Evolutionary conservation across 2,329 filamentous ascomycete genomes (phyloP).

Genomic region (Coniochaeta prunicola): DNA sequence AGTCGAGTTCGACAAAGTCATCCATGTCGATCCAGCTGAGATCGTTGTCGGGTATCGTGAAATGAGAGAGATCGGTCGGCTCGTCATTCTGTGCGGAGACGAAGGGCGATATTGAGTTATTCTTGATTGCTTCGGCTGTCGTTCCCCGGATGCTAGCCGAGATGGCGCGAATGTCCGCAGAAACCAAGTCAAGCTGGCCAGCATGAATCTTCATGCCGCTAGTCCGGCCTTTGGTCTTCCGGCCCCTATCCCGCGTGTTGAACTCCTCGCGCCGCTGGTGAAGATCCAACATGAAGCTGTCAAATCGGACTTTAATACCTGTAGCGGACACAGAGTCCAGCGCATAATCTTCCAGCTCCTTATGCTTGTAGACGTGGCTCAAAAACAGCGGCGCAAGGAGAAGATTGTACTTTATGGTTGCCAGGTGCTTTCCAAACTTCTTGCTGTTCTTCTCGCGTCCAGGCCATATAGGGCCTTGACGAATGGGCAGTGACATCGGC

Average conservation of each 20-base stretch:
- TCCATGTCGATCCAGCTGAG: conserved; percentile 99
- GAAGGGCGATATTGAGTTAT: conserved; percentile 42
- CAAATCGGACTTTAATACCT: conserved; percentile 90
- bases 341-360: conserved; percentile 80
- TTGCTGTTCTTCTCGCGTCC: conserved; percentile 94
- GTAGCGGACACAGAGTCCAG: conserved; percentile 78
- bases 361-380: conserved; percentile 97
- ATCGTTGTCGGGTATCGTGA: conserved; percentile 93
- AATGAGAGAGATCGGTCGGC: conserved; percentile 71
- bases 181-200: conserved; percentile 84
- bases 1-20: conserved; percentile 96
- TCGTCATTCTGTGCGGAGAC: conserved; percentile 47
- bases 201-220: conserved; percentile 95
- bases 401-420: conserved; percentile 97
- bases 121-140: conserved; percentile 66
- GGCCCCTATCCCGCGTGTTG: conserved; percentile 69
- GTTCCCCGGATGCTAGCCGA: conserved; percentile 84
- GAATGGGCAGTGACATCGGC: conserved; percentile 87
- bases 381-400: conserved; percentile 88
- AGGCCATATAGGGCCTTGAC: conserved; percentile 86
- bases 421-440: conserved; percentile 93
- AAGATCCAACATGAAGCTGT: conserved; percentile 95
- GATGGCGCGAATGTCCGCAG: conserved; percentile 85
- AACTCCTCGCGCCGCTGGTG: conserved; percentile 93
- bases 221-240: conserved; percentile 70